Conservation (phyloP, 352 stramenopile species). For the Peronosclerospora sorghi region DNA sequence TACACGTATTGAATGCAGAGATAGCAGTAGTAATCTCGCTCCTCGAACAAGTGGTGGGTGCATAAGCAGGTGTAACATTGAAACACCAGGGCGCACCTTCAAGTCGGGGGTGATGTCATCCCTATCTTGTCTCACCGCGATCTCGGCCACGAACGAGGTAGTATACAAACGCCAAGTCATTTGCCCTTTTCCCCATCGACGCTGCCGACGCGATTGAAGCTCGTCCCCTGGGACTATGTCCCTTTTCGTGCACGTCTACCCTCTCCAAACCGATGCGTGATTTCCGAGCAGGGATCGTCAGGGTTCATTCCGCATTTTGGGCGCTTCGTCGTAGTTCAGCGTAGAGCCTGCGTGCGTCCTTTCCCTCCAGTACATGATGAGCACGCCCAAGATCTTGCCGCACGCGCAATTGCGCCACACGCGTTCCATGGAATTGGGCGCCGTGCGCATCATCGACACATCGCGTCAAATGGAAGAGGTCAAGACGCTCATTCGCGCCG, state of each 20-base stretch:
- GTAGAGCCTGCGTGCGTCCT: background rate
- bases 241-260: background rate
- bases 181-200: slow-evolving; percentile 2
- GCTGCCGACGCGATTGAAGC: slow-evolving; percentile 25
- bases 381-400: slow-evolving; percentile 20
- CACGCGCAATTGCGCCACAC: slow-evolving; percentile 26
- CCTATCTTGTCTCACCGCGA: no score
- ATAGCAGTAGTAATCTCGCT: no score
- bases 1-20: no score
- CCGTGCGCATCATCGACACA: slow-evolving; percentile 39
- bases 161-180: background rate
- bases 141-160: slow-evolving; percentile 1
- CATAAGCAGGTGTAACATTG: no score
- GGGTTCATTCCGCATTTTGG: slow-evolving; percentile 24
- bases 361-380: slow-evolving; percentile 6
- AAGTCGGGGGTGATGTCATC: no score
- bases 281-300: no score
- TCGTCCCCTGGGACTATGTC: background rate
- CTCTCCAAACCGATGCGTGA: no score
- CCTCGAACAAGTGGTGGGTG: no score
- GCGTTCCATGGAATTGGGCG: slow-evolving; percentile 52
- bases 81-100: no score
- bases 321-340: slow-evolving; percentile 16
- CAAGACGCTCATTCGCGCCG: slow-evolving; percentile 36
- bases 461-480: slow-evolving; percentile 62